These are phyloP conservation scores for Argentina anserina DNA, from an alignment of 306 rosid species.

Conservation along the genomic window DNA sequence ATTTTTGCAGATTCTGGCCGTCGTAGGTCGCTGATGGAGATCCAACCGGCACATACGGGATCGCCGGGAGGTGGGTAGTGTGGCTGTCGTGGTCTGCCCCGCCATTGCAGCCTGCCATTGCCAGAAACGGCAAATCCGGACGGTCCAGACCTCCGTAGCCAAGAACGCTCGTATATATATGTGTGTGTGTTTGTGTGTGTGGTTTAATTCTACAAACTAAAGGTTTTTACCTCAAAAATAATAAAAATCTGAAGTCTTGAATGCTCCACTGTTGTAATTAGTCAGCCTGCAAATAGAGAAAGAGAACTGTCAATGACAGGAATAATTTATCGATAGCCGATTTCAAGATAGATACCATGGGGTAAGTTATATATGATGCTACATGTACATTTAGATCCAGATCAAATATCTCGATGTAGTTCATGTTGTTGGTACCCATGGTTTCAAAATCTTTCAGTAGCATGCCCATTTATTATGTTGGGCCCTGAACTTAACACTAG, in stretches of 20 bases:
- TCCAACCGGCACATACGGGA: too few species aligned
- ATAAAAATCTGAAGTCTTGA: conserved; percentile 32
- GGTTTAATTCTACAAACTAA: background rate
- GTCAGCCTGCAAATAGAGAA: conserved; percentile 60
- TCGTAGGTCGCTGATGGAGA: too few species aligned
- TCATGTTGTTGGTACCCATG: background rate
- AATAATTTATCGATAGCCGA: conserved; percentile 11
- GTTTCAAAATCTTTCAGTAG: background rate
- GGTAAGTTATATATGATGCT: too few species aligned
- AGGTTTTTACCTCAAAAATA: conserved; percentile 52
- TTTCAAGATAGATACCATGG: conserved; percentile 7
- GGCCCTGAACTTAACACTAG: background rate
- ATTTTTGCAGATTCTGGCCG: too few species aligned
- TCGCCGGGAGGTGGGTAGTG: too few species aligned
- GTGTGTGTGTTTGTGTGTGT: too few species aligned
- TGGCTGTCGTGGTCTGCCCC: too few species aligned
- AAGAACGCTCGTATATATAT: too few species aligned
- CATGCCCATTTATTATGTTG: background rate
- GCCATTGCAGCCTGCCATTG: too few species aligned
- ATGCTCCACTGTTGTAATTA: conserved; percentile 29
- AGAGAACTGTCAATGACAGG: conserved; percentile 21
- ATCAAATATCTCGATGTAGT: background rate
- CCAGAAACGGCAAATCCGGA: too few species aligned
- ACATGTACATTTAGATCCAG: background rate
- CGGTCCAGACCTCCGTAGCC: too few species aligned